Base-by-base conservation (phyloP, 2,329 filamentous ascomycete genomes). In the Endoconidiophora polonica region DNA sequence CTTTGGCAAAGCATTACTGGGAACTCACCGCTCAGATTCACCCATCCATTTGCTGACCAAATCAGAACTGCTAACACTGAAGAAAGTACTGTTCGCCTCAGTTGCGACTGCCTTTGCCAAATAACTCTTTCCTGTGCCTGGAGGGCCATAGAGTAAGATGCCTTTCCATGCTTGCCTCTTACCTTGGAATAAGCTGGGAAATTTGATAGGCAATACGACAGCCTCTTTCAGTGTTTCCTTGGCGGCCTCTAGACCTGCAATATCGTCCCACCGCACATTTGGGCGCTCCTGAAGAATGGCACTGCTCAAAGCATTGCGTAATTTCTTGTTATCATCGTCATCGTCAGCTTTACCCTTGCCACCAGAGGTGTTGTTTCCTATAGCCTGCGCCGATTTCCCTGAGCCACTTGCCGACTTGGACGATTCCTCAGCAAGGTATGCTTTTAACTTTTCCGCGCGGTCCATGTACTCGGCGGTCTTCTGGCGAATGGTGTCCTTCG, bases 21-120 rank as follows among this genome's bases (percentile, higher is more conserved):
- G 45, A 36, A 29, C 62, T 54, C 69, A 93, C 86, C 87, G 79
- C 77, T 98, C 91, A 72, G 85, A 93, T 67, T 98, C 91, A 69
- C 91, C 91, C 91, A 98, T 98, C 91, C 91, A 98, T 64, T 98
- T 98, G 65, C 86, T 94, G 54, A 98, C 91, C 65, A 98, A 66
- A 63, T 98, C 91, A 62, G 86, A 94, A 72, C 86, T 94, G 67
- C 86, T 94, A 57, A 98, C 90, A 61, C 87, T 95, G 74, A 98
- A 98, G 64, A 98, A 98, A 3, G 91, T 96, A 66, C 88, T 95
- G 66, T 98, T 96, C 53, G 91, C 91, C 67, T 98, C 91, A 16
- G 91, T 98, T 48, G 91, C 91, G 46, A 98, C 90, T 2, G 91
- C 91, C 66, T 96, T 98, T 55, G 91, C 91, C 49, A 98, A 71